phyloP scores from a whole-genome alignment of 139 green algal genomes.

The Picochlorum sp. region DNA sequence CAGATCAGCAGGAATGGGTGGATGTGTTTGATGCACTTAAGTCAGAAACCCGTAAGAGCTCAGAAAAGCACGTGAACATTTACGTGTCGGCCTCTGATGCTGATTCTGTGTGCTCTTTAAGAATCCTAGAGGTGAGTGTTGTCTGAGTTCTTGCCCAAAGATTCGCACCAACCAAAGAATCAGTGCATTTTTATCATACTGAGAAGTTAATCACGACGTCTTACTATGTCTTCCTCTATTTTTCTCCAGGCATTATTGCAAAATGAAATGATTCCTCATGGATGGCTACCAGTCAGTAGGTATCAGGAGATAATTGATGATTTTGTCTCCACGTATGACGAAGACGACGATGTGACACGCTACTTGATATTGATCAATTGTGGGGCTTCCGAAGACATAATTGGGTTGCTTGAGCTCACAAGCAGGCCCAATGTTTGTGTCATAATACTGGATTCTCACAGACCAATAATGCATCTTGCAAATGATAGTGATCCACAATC shows the following conservation, averaged over 20 bases:
- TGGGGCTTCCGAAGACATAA: conserved; percentile 56
- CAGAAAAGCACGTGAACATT: conserved; percentile 49
- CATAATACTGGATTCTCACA: conserved; percentile 72
- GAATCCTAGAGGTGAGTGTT: conserved; percentile 57
- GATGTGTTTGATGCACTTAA: conserved; percentile 36
- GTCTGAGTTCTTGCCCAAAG: conserved; percentile 18
- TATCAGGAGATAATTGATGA: conserved; percentile 23
- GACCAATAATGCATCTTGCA: conserved; percentile 28
- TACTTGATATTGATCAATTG: conserved; percentile 75
- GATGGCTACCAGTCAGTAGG: conserved; percentile 20
- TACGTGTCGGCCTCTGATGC: conserved; percentile 50
- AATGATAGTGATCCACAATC: conserved; percentile 12
- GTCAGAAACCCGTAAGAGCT: conserved; percentile 35
- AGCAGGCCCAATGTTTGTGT: conserved; percentile 36
- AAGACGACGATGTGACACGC: not conserved
- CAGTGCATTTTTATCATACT: too few species aligned
- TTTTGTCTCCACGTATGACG: conserved; percentile 1
- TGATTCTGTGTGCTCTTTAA: conserved; percentile 56
- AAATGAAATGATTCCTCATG: conserved; percentile 25
- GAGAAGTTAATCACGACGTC: not conserved
- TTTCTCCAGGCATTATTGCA: conserved; percentile 22
- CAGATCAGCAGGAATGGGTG: conserved; percentile 1
- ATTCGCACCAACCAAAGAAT: not conserved
- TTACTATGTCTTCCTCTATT: not conserved
- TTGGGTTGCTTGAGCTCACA: conserved; percentile 20